Percentiles rank a stretch among this genome's conserved stretches.
Evolutionary conservation across 2,329 filamentous ascomycete species (phyloP).

Genomic region (Sclerotinia glacialis): DNA sequence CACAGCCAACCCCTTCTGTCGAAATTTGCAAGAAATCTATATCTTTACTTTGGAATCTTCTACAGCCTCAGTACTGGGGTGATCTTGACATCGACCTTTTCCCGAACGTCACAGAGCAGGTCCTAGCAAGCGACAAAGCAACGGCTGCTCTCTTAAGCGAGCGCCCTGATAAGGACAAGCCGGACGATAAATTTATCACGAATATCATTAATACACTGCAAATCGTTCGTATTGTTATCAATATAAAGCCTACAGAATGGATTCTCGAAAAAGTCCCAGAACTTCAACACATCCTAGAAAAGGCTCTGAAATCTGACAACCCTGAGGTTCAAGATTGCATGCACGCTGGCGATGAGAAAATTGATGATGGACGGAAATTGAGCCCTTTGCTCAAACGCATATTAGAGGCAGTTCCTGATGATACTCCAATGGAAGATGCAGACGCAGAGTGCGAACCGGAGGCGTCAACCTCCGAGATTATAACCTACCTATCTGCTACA

Average conservation of each 20-base stretch:
- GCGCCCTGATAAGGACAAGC: slow-evolving; percentile 64
- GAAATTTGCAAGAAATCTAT: slow-evolving; percentile 87
- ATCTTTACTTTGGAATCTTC: slow-evolving; percentile 74
- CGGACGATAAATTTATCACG: slow-evolving; percentile 80
- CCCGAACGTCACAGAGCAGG: slow-evolving; percentile 81
- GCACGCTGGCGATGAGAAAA: slow-evolving; percentile 68
- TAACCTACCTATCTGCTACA: slow-evolving; percentile 77
- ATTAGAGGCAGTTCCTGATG: slow-evolving; percentile 84
- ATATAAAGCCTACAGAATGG: slow-evolving; percentile 88
- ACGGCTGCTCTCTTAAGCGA: slow-evolving; percentile 57
- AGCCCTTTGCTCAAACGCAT: slow-evolving; percentile 76
- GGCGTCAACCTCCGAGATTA: slow-evolving; percentile 79
- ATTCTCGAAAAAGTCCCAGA: slow-evolving; percentile 72
- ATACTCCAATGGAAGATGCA: slow-evolving; percentile 68
- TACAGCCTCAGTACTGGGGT: slow-evolving; percentile 86
- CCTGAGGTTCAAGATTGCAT: slow-evolving; percentile 92
- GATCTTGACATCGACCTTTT: slow-evolving; percentile 91
- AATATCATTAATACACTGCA: slow-evolving; percentile 92
- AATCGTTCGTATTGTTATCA: slow-evolving; percentile 83
- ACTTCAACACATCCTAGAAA: slow-evolving; percentile 86
- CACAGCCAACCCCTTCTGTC: slow-evolving; percentile 54
- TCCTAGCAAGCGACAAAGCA: slow-evolving; percentile 79
- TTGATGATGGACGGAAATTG: slow-evolving; percentile 67
- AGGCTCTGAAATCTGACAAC: slow-evolving; percentile 82
- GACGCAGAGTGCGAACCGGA: slow-evolving; percentile 84